Conservation (phyloP, 306 rosid genomes). For the Quercus engelmannii region DNA sequence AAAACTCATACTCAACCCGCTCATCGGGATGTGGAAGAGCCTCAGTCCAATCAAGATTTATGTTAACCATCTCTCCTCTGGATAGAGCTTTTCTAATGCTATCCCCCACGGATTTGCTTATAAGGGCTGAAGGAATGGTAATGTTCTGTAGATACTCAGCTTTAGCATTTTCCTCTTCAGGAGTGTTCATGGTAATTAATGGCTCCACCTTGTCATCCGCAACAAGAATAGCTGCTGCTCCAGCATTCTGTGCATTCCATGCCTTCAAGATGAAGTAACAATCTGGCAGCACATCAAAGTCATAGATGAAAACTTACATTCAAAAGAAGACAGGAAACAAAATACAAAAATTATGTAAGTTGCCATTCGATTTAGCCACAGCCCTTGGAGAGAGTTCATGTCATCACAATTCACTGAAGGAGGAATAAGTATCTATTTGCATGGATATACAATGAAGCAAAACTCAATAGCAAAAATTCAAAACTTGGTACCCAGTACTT, state of each 20-base stretch:
- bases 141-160: slow-evolving; percentile 75
- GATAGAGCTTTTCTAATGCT: too few relatives aligned
- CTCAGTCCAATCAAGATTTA: too few relatives aligned
- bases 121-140: slow-evolving; percentile 79
- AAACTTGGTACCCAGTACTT: too few relatives aligned
- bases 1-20: too few relatives aligned
- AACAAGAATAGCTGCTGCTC: slow-evolving; percentile 93
- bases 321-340: not conserved
- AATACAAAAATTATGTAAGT: not conserved
- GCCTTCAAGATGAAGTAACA: slow-evolving; percentile 97
- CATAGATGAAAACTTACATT: not conserved
- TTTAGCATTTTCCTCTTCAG: slow-evolving; percentile 74
- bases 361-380: not conserved
- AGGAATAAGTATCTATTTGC: not conserved
- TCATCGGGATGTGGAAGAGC: too few relatives aligned
- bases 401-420: not conserved
- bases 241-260: slow-evolving; percentile 90
- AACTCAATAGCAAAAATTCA: too few relatives aligned
- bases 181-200: slow-evolving; percentile 91
- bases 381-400: not conserved
- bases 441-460: not conserved
- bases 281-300: slow-evolving; percentile 44
- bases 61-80: too few relatives aligned
- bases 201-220: slow-evolving; percentile 68
- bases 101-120: slow-evolving; percentile 25